phyloP scores from a whole-genome alignment of 352 stramenopile species.

The Phytophthora pistaciae region DNA sequence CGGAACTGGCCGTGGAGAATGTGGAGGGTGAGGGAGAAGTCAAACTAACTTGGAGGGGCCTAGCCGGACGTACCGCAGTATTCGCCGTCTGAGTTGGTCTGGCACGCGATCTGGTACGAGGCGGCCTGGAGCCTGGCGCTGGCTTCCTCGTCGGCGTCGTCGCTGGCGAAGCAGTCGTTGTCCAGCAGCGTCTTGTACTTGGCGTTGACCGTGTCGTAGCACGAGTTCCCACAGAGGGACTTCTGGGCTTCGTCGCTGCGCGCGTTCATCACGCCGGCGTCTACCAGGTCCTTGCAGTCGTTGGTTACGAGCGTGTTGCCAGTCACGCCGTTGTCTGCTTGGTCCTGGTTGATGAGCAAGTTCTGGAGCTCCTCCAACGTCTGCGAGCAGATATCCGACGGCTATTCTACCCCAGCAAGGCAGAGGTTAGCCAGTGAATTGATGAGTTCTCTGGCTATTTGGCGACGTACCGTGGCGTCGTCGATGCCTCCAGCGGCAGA shows the following conservation, averaged over 20 bases:
- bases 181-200: conserved; percentile 78
- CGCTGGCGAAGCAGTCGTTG: conserved; percentile 71
- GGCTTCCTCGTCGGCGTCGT: conserved; percentile 63
- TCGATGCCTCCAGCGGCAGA: conserved; percentile 16
- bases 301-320: conserved; percentile 57
- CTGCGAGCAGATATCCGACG: conserved; percentile 45
- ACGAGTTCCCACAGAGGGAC: conserved; percentile 69
- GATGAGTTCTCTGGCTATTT: not conserved
- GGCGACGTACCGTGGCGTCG: conserved; percentile 12
- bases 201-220: conserved; percentile 54
- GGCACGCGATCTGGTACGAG: conserved; percentile 79
- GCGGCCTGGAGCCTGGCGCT: conserved; percentile 63
- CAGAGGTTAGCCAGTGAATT: not conserved
- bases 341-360: conserved; percentile 64
- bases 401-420: conserved; percentile 2
- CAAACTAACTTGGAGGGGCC: too few relatives aligned
- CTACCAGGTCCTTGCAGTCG: conserved; percentile 68
- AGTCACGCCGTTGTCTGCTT: conserved; percentile 70
- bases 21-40: not conserved
- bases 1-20: conserved; percentile 43
- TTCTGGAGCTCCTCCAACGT: conserved; percentile 57
- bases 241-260: conserved; percentile 69
- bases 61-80: conserved; percentile 69
- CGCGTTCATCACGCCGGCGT: conserved; percentile 62
- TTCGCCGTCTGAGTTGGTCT: conserved; percentile 58